Evolutionary conservation across 176 grass and related monocot species (phyloP).

Genomic region (Chloris gayana): DNA sequence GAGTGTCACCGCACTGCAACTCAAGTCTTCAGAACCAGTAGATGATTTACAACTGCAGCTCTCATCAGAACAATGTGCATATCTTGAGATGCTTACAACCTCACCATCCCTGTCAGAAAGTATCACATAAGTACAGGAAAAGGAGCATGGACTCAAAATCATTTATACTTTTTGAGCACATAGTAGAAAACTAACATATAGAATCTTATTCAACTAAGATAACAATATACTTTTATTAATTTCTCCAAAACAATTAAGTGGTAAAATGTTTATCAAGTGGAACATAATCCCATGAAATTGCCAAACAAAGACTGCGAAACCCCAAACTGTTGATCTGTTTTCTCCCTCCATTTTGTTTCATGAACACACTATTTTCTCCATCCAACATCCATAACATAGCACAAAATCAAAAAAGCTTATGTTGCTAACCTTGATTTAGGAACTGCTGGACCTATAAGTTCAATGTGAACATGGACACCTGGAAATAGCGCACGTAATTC

Average conservation of each 20-base stretch:
- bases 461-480: conserved; percentile 58
- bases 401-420: conserved; percentile 10
- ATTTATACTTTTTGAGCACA: neutral
- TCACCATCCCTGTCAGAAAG: conserved; percentile 68
- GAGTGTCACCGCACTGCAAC: conserved; percentile 48
- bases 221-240: neutral
- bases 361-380: neutral
- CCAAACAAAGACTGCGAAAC: neutral
- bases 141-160: conserved; percentile 11
- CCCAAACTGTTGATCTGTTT: neutral
- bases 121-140: conserved; percentile 19
- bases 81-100: conserved; percentile 55
- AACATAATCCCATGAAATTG: conserved; percentile 8
- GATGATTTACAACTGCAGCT: conserved; percentile 76
- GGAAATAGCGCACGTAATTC: conserved; percentile 86
- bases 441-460: conserved; percentile 88
- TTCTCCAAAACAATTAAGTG: neutral
- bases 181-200: conserved; percentile 18
- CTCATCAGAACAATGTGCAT: conserved; percentile 60
- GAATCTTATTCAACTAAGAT: neutral
- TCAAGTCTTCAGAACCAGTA: conserved; percentile 32
- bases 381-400: neutral
- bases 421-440: conserved; percentile 67
- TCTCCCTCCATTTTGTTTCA: neutral
- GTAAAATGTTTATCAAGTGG: conserved; percentile 1